Base-by-base conservation (phyloP, 2,329 filamentous ascomycete genomes). In the Talaromyces sp. region DNA sequence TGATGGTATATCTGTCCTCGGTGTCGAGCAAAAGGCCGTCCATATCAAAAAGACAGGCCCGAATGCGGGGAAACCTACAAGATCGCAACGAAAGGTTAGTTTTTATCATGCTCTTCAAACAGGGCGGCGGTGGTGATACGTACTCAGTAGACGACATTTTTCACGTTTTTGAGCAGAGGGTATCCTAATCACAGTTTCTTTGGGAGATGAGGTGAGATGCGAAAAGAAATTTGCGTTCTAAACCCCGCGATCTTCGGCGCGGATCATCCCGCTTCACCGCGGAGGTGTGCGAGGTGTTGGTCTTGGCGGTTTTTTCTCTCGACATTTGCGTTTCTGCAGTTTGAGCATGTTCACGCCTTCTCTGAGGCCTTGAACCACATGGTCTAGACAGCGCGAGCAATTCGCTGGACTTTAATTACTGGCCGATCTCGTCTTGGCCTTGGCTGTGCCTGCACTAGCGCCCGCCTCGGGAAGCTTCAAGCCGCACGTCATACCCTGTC, bases 41-140 rank as follows among this genome's bases (percentile, higher is more conserved):
- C 93, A 98, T 97, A 81, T 99, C 95, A 75, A 99, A 98, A 66
- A 99, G 88, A 77, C 93, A 97, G 68, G 93, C 95, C 68, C 92
- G 85, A 62, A 98, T 83, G 54, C 89, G 87, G 22, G 91, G 89
- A 75, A 92, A 88, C 72, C 89, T 62, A 30, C 17, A 11, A 49
- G 22, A 52, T 25, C 22, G 13, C 1, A 53, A 27, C 11, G n/a
- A 10, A 25, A 17, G n/a, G 32, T 62, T 51, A 62, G 53, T 32
- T 32, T 27, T 28, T 27, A 30, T 22, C 30, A 57, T 39, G 5
- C 32, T 4, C 11, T 25, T 17, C 25, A 33, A 44, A 51, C 17
- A n/a, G 30, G 25, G 28, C 1, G 25, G 32, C 19, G 8, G 13
- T 3, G n/a, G 47, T 33, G 13, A 22, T n/a, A 62, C 60, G n/a